Evolutionary conservation across 208 protist species (phyloP).

Genomic region (Acanthamoeba sp.): DNA sequence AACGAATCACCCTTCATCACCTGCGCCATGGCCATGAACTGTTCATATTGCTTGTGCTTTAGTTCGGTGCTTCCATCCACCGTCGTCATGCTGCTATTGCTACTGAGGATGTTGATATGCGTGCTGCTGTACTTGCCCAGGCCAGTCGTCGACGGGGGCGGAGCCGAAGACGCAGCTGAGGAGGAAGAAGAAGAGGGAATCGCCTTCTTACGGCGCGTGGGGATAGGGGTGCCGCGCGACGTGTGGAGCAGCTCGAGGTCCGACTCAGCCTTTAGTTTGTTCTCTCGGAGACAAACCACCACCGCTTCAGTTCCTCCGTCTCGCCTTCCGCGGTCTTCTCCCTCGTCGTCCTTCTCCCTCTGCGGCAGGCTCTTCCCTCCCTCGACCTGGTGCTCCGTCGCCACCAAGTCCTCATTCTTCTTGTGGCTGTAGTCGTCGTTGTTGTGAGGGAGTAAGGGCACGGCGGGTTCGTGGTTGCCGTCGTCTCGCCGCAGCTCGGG

Average conservation of each 20-base stretch:
- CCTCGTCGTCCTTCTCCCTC: constrained; percentile 21
- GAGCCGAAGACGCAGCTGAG: not conserved
- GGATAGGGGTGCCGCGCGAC: constrained; percentile 22
- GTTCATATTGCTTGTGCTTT: not conserved
- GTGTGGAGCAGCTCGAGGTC: constrained; percentile 28
- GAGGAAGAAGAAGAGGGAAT: not conserved
- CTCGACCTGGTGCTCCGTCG: not conserved
- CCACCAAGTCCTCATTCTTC: not conserved
- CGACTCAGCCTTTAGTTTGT: constrained; percentile 46
- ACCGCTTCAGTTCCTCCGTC: not conserved
- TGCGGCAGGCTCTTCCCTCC: constrained; percentile 17
- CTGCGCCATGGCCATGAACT: constrained; percentile 16
- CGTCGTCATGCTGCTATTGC: not conserved
- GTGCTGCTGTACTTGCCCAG: not conserved
- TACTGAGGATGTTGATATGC: not conserved
- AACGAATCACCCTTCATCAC: constrained; percentile 23
- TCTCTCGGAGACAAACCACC: constrained; percentile 35
- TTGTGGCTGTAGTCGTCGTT: not conserved
- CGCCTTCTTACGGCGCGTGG: constrained; percentile 23
- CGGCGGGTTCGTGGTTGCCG: too few species aligned
- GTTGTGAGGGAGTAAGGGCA: too few species aligned
- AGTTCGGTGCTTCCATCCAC: not conserved
- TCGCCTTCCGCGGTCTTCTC: not conserved
- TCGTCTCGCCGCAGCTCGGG: too few species aligned
- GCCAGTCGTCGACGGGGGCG: not conserved